These are phyloP conservation scores for Phenoliferia sp. DNA, from an alignment of 1,284 basidiomycete species.

Conservation along the genomic window DNA sequence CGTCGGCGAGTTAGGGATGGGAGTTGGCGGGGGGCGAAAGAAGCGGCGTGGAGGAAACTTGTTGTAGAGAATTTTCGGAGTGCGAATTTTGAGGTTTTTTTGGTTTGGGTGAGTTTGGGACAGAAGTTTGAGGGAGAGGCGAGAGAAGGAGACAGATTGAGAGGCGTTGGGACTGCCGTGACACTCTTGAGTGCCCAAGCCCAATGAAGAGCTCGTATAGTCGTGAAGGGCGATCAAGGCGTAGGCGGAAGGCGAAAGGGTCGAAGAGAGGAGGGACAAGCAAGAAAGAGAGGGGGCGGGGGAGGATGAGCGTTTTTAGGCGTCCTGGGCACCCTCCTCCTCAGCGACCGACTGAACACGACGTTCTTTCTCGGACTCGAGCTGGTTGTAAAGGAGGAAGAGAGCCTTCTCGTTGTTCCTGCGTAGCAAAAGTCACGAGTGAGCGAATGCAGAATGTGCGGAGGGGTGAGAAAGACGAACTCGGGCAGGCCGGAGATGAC, in stretches of 20 bases:
- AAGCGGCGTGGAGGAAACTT: no score
- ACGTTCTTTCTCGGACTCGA: conserved; percentile 87
- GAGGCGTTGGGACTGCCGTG: not conserved
- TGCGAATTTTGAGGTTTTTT: not conserved
- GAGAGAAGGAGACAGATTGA: not conserved
- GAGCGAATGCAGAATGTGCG: conserved; percentile 13
- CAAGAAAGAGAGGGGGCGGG: not conserved
- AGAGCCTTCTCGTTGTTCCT: conserved; percentile 72
- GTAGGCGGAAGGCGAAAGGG: not conserved
- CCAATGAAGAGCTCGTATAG: no score
- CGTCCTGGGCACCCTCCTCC: conserved; percentile 13
- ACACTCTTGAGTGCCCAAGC: no score
- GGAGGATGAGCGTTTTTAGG: not conserved
- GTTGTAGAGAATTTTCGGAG: not conserved
- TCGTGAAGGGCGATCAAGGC: not conserved
- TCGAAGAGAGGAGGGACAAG: not conserved
- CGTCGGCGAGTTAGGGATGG: not conserved
- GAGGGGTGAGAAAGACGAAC: conserved; percentile 13
- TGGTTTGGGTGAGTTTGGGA: not conserved
- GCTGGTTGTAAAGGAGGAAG: conserved; percentile 88
- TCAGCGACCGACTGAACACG: conserved; percentile 27
- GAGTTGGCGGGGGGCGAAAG: not conserved
- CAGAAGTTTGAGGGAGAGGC: not conserved
- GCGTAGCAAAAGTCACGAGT: not conserved
- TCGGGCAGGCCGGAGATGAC: conserved; percentile 96